Conservation (phyloP, 139 green algal genomes). For the Chlamydomonas eustigma region DNA sequence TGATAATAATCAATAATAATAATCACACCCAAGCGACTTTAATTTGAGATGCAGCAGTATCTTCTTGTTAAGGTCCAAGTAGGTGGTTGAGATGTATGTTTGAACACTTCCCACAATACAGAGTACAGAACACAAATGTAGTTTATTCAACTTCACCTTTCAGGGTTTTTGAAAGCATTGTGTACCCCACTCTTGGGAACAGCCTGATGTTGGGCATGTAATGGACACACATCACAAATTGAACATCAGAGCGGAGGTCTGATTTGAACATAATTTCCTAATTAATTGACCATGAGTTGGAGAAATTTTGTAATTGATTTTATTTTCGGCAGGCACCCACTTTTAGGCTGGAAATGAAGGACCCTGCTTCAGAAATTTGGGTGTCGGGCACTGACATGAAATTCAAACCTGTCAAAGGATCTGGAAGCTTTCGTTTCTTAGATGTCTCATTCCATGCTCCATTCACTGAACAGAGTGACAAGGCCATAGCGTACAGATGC, state of each 20-base stretch:
- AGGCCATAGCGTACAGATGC: too few relatives aligned
- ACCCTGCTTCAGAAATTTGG: constrained; percentile 48
- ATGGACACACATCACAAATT: neutral
- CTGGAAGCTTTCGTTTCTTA: constrained; percentile 53
- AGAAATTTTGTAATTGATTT: too few relatives aligned
- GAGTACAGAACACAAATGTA: neutral
- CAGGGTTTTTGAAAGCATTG: constrained; percentile 90
- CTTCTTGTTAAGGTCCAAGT: neutral
- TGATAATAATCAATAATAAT: neutral
- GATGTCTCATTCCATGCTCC: constrained; percentile 57
- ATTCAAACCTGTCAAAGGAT: constrained; percentile 75
- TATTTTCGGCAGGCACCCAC: neutral
- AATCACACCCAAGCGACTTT: neutral
- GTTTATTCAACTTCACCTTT: constrained; percentile 44
- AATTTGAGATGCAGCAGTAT: neutral
- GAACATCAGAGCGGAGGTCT: neutral
- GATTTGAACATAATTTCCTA: too few relatives aligned
- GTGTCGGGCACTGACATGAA: constrained; percentile 75
- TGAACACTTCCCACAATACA: neutral
- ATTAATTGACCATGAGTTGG: too few relatives aligned
- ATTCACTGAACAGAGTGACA: constrained; percentile 59
- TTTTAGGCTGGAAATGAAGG: constrained; percentile 73
- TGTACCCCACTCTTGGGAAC: constrained; percentile 86
- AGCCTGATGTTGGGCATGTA: too few relatives aligned
- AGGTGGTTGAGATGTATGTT: neutral